Conservation (phyloP, 2,329 filamentous ascomycete species). For the Talaromyces rugulosus region DNA sequence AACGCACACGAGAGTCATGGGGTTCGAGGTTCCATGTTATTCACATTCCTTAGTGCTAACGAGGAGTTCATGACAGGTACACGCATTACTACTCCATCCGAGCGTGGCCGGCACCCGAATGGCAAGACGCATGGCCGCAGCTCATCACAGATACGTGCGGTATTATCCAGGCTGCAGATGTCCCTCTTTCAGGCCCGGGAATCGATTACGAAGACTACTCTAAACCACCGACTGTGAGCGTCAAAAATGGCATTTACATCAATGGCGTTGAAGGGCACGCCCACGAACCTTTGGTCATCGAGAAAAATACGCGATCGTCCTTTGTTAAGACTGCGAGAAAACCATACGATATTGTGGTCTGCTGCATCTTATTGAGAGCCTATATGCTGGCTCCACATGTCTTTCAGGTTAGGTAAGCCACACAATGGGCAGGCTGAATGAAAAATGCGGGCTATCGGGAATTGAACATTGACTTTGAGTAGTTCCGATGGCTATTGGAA, state of each 20-base stretch:
- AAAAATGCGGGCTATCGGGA: too few species aligned
- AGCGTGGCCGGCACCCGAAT: background rate
- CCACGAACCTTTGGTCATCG: background rate
- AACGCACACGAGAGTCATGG: background rate
- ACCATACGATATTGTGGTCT: background rate
- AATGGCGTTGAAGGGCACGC: background rate
- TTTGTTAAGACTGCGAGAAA: conserved; percentile 1
- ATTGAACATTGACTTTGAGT: background rate
- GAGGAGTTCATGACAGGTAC: background rate
- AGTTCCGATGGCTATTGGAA: background rate
- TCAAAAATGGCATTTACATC: background rate
- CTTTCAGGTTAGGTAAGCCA: background rate
- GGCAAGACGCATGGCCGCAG: conserved; percentile 1
- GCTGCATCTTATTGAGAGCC: conserved; percentile 1
- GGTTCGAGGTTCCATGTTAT: background rate
- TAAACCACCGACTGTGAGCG: background rate
- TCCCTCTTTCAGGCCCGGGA: background rate
- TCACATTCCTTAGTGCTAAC: background rate
- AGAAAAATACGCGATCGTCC: background rate
- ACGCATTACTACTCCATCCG: conserved; percentile 1
- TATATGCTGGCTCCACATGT: background rate
- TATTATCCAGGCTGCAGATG: background rate
- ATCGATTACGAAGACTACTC: background rate
- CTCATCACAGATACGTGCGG: background rate
- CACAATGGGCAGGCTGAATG: too few species aligned